Base-by-base conservation (phyloP, 768 basidiomycete genomes). In the Mycena rosella region DNA sequence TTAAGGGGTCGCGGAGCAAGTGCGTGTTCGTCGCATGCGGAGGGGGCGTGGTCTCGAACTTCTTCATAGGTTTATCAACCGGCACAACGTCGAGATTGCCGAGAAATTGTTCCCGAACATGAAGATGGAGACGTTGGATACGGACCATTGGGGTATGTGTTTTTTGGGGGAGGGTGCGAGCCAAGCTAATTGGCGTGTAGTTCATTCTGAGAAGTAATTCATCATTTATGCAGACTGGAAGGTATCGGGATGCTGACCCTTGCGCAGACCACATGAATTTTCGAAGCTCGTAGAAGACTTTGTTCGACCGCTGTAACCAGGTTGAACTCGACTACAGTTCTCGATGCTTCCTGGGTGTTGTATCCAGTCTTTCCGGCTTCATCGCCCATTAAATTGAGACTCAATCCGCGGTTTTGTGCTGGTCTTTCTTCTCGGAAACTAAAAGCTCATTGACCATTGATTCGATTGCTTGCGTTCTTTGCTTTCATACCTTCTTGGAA, bases 91-190 rank as follows among this genome's bases (percentile, higher is more conserved):
- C 9, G 87, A 88, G 0, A 70, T 86, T 8, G 86, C 90, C 44
- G 75, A 86, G 65, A 75, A 83, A 30, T 94, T 94, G 78, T 98
- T 97, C 80, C 95, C 96, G 0, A 80, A 84, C 40, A 86, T 88
- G 82, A 74, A 71, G 13, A 73, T 96, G 11, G 86, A 89, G 73
- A 84, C 78, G 27, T 78, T 97, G 29, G 90, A 95, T 64, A 82
- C 95, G 0, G 89, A 91, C 1, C 96, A 98, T 78, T 98, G 96
- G 96, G 92, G 93, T 94, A 75, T 68, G 89, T 32, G 0, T 45
- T 64, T 40, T 13, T 29, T 14, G 38, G n/a, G n/a, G n/a, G 15
- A 15, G 40, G 17, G 5, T 49, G 32, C 49, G n/a, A 32, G 26
- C 54, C 14, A 36, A 30, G 18, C 24, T 42, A 52, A 22, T 38